phyloP scores from a whole-genome alignment of 1,284 basidiomycete species.

The Puccinia coronata region DNA sequence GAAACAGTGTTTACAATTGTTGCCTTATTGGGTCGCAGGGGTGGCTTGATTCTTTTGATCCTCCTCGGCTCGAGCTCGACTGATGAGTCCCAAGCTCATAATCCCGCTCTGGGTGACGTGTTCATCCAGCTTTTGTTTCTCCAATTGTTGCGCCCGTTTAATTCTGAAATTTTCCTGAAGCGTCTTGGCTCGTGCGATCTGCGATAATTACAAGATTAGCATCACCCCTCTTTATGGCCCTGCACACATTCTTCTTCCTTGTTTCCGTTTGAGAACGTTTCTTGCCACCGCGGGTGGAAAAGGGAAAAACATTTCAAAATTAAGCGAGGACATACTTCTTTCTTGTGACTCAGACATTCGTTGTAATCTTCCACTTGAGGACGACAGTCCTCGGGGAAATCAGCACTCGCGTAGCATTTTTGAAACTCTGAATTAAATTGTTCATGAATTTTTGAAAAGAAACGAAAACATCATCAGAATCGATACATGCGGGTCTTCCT shows the following conservation, averaged over 20 bases:
- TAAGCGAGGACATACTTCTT: slow-evolving; percentile 54
- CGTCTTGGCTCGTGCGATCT: slow-evolving; percentile 73
- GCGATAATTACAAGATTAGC: slow-evolving; percentile 25
- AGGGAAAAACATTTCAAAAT: background rate
- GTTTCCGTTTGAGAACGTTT: background rate
- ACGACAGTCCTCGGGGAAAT: slow-evolving; percentile 56
- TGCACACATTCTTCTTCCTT: background rate
- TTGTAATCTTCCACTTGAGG: slow-evolving; percentile 58
- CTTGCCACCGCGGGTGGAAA: background rate
- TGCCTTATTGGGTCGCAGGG: background rate
- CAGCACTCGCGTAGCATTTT: slow-evolving; percentile 58
- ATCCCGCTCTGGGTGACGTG: slow-evolving; percentile 36
- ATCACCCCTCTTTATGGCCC: background rate
- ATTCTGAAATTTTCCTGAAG: slow-evolving; percentile 74
- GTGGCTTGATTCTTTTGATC: slow-evolving; percentile 27
- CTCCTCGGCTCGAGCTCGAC: slow-evolving; percentile 29
- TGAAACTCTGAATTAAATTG: slow-evolving; percentile 55
- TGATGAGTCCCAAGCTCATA: slow-evolving; percentile 20
- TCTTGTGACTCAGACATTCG: slow-evolving; percentile 59
- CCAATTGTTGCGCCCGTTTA: slow-evolving; percentile 62
- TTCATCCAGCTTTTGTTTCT: slow-evolving; percentile 31
- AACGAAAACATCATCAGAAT: too few species aligned
- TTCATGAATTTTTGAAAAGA: background rate
- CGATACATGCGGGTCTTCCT: background rate
- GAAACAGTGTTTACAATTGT: background rate